A percentile compares a stretch with the other conserved stretches of the same genome.
These are phyloP conservation scores for Dittrichia graveolens DNA, from an alignment of 129 eudicot genomes.

Conservation along the genomic window DNA sequence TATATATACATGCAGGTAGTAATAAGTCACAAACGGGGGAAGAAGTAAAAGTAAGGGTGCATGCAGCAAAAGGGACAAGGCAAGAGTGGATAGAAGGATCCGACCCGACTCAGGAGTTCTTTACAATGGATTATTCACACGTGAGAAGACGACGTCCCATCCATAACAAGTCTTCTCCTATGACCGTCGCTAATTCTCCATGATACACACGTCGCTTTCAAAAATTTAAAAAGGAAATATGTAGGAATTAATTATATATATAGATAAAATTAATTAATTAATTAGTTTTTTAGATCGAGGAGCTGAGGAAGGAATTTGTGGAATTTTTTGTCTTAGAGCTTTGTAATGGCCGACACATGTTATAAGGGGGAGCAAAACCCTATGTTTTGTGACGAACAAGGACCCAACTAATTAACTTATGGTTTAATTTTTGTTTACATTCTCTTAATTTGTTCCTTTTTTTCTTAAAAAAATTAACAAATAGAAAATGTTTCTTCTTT, in stretches of 20 bases:
- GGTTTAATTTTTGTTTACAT: constrained; percentile 28
- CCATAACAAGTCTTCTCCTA: constrained; percentile 53
- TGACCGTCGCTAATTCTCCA: constrained; percentile 41
- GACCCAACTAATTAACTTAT: constrained; percentile 30
- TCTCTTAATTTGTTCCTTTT: constrained; percentile 25
- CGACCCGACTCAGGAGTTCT: constrained; percentile 42
- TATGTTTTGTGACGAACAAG: constrained; percentile 31
- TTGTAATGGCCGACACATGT: constrained; percentile 37
- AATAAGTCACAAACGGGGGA: constrained; percentile 29
- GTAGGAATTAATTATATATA: constrained; percentile 1
- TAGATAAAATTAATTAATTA: neutral
- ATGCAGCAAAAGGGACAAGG: constrained; percentile 45
- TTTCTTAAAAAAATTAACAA: neutral
- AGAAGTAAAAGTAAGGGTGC: constrained; percentile 34
- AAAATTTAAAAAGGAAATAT: neutral
- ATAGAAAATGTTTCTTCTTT: neutral
- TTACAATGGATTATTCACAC: constrained; percentile 61
- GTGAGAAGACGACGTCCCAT: constrained; percentile 71
- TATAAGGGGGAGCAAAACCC: constrained; percentile 36
- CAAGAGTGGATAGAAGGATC: constrained; percentile 40
- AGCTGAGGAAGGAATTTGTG: constrained; percentile 20
- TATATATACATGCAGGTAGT: constrained; percentile 30
- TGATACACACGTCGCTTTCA: constrained; percentile 30
- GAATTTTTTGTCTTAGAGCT: constrained; percentile 35
- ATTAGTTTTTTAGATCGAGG: neutral